Evolutionary conservation across 148 eudicot genomes (phyloP).

Genomic region (Simmondsia chinensis): DNA sequence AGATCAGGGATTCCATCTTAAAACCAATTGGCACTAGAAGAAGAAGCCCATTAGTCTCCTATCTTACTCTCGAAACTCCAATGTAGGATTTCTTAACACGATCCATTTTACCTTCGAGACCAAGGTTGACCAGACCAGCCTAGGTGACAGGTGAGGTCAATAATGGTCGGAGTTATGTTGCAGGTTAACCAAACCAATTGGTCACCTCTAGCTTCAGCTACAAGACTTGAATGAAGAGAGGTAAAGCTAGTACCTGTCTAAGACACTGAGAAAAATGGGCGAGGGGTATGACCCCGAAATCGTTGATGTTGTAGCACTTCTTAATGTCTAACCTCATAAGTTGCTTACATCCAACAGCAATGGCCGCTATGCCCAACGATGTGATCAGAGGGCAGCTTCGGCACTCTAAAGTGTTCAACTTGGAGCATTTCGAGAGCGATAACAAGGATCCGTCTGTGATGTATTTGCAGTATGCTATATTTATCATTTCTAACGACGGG

Average conservation of each 20-base stretch:
- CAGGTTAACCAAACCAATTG: too few relatives aligned
- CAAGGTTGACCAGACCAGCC: too few relatives aligned
- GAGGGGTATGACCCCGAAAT: constrained; percentile 77
- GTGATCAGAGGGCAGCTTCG: constrained; percentile 80
- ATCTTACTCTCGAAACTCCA: too few relatives aligned
- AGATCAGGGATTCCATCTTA: too few relatives aligned
- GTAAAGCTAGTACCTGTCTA: constrained; percentile 44
- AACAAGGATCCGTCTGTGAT: constrained; percentile 63
- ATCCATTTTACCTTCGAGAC: too few relatives aligned
- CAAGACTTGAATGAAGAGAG: not conserved
- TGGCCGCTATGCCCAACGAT: constrained; percentile 61
- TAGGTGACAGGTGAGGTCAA: too few relatives aligned
- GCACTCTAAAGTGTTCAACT: constrained; percentile 69
- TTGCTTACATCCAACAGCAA: constrained; percentile 81
- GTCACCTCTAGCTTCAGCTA: too few relatives aligned
- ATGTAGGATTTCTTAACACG: too few relatives aligned
- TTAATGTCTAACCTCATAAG: constrained; percentile 77
- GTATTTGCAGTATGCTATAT: constrained; percentile 58
- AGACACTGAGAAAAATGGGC: constrained; percentile 84
- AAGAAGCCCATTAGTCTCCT: too few relatives aligned
- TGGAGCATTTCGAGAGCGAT: constrained; percentile 64
- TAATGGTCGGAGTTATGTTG: too few relatives aligned
- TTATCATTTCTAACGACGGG: constrained; percentile 57
- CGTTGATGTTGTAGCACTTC: constrained; percentile 71
- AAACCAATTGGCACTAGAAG: too few relatives aligned